Evolutionary conservation across 176 grass and related monocot genomes (phyloP), one percentile per base, ranked within the genome.

Genomic region (Phoenix dactylifera): DNA sequence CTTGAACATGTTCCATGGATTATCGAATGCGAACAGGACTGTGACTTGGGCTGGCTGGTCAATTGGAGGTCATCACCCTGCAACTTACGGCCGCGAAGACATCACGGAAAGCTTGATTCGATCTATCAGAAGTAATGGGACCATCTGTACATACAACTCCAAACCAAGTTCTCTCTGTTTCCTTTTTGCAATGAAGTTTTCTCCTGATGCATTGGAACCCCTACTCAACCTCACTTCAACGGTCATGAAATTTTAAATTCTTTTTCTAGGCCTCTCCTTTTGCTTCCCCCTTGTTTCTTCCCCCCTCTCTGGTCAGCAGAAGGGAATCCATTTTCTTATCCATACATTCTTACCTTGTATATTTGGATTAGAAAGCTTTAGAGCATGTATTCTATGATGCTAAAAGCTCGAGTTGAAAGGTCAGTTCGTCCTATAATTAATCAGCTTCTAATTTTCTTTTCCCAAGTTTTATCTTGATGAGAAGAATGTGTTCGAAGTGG

Each of bases 41-140:
- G 28, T 62, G 15, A 62, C 30, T 44, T 62, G 59, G 59, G 59
- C 39, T 16, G 59, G 35, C 7, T 62, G 59, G 59, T 49, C 59
- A 7, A 49, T 30, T 7, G 59, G 59, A 62, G 59, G 29, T 6
- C 26, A 26, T 19, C 29, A 62, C 10, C 59, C 59, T 18, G 30
- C 30, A 22, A 62, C 28, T 0, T 62, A 62, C 22, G 59, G 59
- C n/a, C 7, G 7, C 2, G 3, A 35, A 20, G 26, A 44, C 59
- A 44, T 62, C 4, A 44, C 59, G 15, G 17, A 44, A 17, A n/a
- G 39, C 7, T 44, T 62, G 6, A 49, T 62, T n/a, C 59, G 10
- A 16, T 35, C 59, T 4, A 49, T 62, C 25, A 62, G 30, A 44
- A 14, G 20, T 7, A 49, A 18, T 0, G 26, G 17, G 19, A 19